These are phyloP conservation scores for Rhodotorula toruloides DNA, from an alignment of 768 basidiomycete species.

Conservation along the genomic window DNA sequence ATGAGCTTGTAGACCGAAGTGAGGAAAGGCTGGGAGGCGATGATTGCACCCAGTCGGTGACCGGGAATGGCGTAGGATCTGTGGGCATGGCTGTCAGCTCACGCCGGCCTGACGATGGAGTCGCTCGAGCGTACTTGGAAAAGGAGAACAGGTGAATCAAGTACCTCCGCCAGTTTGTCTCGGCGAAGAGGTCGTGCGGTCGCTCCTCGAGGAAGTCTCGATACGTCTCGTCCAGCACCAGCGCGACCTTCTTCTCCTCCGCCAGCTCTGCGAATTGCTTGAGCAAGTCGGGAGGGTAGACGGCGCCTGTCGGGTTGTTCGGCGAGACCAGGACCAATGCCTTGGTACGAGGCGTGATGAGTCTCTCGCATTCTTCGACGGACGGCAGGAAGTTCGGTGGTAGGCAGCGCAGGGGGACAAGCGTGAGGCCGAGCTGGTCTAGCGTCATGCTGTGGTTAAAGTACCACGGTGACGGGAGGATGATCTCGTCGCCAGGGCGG, in stretches of 20 bases:
- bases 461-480: constrained; percentile 40
- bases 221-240: constrained; percentile 85
- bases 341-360: constrained; percentile 58
- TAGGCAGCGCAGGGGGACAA: constrained; percentile 43
- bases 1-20: constrained; percentile 58
- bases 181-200: constrained; percentile 58
- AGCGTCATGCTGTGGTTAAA: constrained; percentile 30
- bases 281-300: constrained; percentile 59
- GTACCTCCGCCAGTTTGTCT: constrained; percentile 16
- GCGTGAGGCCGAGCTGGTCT: constrained; percentile 25
- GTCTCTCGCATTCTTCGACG: constrained; percentile 50
- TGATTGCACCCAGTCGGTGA: constrained; percentile 68
- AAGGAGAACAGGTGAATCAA: constrained; percentile 41
- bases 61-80: constrained; percentile 73
- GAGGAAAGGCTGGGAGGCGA: constrained; percentile 58
- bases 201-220: constrained; percentile 62
- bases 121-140: constrained; percentile 27
- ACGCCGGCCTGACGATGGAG: too few species aligned
- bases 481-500: constrained; percentile 38
- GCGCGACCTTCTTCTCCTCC: constrained; percentile 54
- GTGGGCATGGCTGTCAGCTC: background rate
- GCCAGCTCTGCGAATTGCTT: constrained; percentile 61
- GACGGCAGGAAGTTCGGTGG: constrained; percentile 62
- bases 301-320: constrained; percentile 71
- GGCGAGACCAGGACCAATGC: constrained; percentile 72